Conservation (phyloP, 306 rosid species). For the Corylus americana region DNA sequence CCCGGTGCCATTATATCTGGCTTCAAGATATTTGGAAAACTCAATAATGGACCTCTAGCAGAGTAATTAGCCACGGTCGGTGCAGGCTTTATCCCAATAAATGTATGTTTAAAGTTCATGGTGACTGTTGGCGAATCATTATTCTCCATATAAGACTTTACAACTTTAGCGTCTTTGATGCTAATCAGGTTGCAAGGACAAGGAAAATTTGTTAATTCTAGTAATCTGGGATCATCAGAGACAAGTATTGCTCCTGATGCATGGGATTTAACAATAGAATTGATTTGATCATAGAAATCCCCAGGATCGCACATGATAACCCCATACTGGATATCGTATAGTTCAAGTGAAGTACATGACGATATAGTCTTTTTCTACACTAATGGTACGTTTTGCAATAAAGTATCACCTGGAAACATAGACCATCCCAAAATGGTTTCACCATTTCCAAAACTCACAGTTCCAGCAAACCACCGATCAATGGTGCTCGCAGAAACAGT, state of each 20-base stretch:
- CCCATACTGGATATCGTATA: not conserved
- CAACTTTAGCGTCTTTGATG: not conserved
- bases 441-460: not conserved
- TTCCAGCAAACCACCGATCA: not conserved
- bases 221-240: not conserved
- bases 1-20: conserved; percentile 13
- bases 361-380: not conserved
- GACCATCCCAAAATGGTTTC: not conserved
- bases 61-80: not conserved
- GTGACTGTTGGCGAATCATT: not conserved
- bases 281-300: not conserved
- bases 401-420: not conserved
- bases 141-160: too few species aligned
- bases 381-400: not conserved
- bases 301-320: not conserved
- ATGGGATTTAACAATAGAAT: not conserved
- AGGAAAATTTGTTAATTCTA: not conserved
- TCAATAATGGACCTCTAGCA: not conserved
- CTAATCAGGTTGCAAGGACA: not conserved
- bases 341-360: not conserved
- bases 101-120: not conserved
- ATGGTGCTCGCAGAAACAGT: not conserved
- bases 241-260: not conserved
- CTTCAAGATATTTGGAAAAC: not conserved
- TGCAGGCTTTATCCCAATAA: not conserved